Percentiles rank a stretch among this genome's conserved stretches.
phyloP scores from a whole-genome alignment of 192 early-diverging fungal genomes.

The Podochytrium sp. region DNA sequence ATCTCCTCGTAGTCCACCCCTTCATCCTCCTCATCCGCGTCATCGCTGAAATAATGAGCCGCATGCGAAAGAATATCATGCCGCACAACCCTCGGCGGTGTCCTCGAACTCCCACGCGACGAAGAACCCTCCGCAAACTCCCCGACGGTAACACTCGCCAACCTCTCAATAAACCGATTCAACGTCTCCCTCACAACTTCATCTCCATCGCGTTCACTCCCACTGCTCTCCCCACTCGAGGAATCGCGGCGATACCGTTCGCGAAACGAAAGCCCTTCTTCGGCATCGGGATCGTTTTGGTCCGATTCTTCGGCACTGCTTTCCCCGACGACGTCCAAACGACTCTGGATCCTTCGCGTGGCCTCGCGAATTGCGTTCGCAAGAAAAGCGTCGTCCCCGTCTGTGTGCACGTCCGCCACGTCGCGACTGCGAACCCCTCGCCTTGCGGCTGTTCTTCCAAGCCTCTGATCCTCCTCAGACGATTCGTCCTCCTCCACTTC shows the following conservation, averaged over 20 bases:
- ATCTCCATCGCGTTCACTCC: neutral
- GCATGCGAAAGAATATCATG: too few species aligned
- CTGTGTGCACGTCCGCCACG: neutral
- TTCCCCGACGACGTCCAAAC: neutral
- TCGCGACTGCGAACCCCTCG: neutral
- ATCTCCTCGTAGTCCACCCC: conserved; percentile 13
- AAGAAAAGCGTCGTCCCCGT: neutral
- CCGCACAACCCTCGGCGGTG: neutral
- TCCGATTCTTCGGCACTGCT: neutral
- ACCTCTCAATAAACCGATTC: conserved; percentile 2
- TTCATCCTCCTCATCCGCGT: neutral
- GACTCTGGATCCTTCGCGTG: neutral
- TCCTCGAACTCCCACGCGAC: neutral
- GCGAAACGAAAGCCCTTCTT: neutral
- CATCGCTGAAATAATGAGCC: neutral
- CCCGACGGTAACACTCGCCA: neutral
- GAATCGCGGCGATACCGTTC: neutral
- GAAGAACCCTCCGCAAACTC: neutral
- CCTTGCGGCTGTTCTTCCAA: neutral
- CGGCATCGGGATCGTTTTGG: neutral
- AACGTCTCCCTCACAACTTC: conserved; percentile 4
- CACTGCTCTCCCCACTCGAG: neutral
- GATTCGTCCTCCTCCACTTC: neutral
- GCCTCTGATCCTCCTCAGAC: neutral
- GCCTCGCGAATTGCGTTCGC: neutral